These are phyloP conservation scores for Schizophyllum amplum DNA, from an alignment of 1,284 basidiomycete species.

Conservation along the genomic window DNA sequence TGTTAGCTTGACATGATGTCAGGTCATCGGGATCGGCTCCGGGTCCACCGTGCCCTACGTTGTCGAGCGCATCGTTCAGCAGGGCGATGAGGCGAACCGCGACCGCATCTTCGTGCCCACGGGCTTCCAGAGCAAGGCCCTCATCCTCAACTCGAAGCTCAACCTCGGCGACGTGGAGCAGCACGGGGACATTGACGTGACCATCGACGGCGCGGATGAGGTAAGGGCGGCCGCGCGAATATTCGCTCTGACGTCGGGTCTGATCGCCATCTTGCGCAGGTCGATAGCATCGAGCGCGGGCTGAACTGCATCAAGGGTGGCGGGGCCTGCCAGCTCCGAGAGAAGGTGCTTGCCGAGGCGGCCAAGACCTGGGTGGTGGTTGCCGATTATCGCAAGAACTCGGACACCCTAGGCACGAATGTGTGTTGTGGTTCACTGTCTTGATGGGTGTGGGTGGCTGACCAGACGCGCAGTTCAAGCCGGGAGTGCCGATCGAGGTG, in stretches of 20 bases:
- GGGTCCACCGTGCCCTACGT: constrained; percentile 97
- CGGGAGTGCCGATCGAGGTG: constrained; percentile 94
- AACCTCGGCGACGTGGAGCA: constrained; percentile 89
- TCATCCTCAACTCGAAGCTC: constrained; percentile 81
- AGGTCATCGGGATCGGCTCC: constrained; percentile 86
- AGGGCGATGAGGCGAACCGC: constrained; percentile 73
- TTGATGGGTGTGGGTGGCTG: neutral
- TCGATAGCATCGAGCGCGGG: constrained; percentile 69
- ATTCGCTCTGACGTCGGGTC: neutral
- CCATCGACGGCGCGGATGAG: constrained; percentile 97
- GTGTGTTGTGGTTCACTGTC: constrained; percentile 46
- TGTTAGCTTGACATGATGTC: neutral
- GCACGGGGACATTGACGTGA: constrained; percentile 88
- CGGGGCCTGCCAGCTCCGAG: constrained; percentile 93
- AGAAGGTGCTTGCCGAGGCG: constrained; percentile 96
- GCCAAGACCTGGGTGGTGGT: constrained; percentile 85
- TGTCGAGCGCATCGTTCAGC: constrained; percentile 88
- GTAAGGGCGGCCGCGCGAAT: constrained; percentile 21
- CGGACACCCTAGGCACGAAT: constrained; percentile 72
- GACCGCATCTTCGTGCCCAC: constrained; percentile 87
- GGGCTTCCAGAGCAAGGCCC: constrained; percentile 93
- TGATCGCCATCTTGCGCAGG: neutral
- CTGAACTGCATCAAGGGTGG: constrained; percentile 98
- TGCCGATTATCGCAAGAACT: constrained; percentile 94
- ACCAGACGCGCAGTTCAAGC: constrained; percentile 54